Percentiles rank a stretch among this genome's conserved stretches.
Conservation (phyloP, 2,329 filamentous ascomycete species). For the Curvularia spicifera region DNA sequence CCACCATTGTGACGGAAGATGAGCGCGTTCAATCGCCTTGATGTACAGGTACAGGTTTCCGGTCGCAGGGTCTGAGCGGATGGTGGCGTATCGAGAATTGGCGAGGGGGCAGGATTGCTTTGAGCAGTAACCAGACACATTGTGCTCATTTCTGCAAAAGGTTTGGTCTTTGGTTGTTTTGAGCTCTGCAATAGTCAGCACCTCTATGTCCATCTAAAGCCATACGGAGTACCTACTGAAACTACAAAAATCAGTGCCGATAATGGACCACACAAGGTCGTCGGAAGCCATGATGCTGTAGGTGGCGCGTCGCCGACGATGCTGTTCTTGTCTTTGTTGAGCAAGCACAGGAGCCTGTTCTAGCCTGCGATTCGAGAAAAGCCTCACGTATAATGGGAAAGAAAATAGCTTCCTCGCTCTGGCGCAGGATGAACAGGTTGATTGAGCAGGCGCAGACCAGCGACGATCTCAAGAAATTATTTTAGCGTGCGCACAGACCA, state of each 20-base stretch:
- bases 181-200: slow-evolving; percentile 58
- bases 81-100: slow-evolving; percentile 90
- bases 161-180: slow-evolving; percentile 72
- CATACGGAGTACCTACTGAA: slow-evolving; percentile 61
- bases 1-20: slow-evolving; percentile 88
- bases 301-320: slow-evolving; percentile 13
- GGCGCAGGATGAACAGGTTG: slow-evolving; percentile 10
- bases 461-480: slow-evolving; percentile 21
- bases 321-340: background rate
- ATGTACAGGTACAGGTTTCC: slow-evolving; percentile 93
- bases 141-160: slow-evolving; percentile 90
- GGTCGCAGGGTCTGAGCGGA: slow-evolving; percentile 80
- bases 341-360: background rate
- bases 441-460: background rate
- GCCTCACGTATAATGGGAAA: background rate
- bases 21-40: slow-evolving; percentile 77
- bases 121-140: slow-evolving; percentile 52
- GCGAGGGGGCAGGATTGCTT: slow-evolving; percentile 82
- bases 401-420: background rate
- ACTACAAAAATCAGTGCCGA: slow-evolving; percentile 92
- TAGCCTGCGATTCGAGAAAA: background rate
- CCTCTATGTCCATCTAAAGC: background rate
- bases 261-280: slow-evolving; percentile 91
- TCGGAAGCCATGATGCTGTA: slow-evolving; percentile 58
- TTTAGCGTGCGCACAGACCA: slow-evolving; percentile 17